Percentiles rank a stretch among this genome's conserved stretches.
Evolutionary conservation across 495 filamentous ascomycete genomes (phyloP).

Genomic region (Aspergillus heteromorphus): DNA sequence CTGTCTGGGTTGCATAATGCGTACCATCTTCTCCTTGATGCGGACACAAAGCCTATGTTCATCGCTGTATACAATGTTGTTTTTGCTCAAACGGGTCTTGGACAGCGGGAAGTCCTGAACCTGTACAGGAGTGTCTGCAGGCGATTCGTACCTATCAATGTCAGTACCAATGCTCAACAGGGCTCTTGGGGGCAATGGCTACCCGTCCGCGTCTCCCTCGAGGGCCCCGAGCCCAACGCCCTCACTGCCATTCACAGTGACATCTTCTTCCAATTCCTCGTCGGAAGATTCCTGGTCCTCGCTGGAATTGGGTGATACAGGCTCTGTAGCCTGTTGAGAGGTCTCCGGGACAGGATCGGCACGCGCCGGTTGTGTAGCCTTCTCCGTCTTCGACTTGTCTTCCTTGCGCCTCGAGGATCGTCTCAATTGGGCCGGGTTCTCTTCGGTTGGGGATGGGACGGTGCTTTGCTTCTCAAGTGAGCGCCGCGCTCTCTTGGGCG

Average conservation of each 20-base stretch:
- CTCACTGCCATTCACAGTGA: slow-evolving; percentile 15
- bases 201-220: slow-evolving; percentile 28
- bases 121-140: slow-evolving; percentile 26
- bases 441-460: slow-evolving; percentile 3
- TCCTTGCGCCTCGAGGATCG: slow-evolving; percentile 24
- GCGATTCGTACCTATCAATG: slow-evolving; percentile 28
- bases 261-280: slow-evolving; percentile 18
- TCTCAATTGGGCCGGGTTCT: slow-evolving; percentile 15
- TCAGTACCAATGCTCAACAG: slow-evolving; percentile 9
- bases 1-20: background rate
- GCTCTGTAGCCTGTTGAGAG: background rate
- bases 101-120: slow-evolving; percentile 41
- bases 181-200: background rate
- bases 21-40: slow-evolving; percentile 40
- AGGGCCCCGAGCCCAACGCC: slow-evolving; percentile 23
- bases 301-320: background rate
- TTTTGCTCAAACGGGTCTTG: slow-evolving; percentile 35
- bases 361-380: slow-evolving; percentile 2
- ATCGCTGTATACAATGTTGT: slow-evolving; percentile 37
- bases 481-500: slow-evolving; percentile 31
- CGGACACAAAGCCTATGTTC: slow-evolving; percentile 36
- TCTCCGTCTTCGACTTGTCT: slow-evolving; percentile 10
- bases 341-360: slow-evolving; percentile 1
- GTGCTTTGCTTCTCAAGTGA: slow-evolving; percentile 17
- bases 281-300: slow-evolving; percentile 6